Evolutionary conservation across 148 eudicot genomes (phyloP), one percentile per base, ranked within the genome.

Genomic region (Persicaria tinctoria): DNA sequence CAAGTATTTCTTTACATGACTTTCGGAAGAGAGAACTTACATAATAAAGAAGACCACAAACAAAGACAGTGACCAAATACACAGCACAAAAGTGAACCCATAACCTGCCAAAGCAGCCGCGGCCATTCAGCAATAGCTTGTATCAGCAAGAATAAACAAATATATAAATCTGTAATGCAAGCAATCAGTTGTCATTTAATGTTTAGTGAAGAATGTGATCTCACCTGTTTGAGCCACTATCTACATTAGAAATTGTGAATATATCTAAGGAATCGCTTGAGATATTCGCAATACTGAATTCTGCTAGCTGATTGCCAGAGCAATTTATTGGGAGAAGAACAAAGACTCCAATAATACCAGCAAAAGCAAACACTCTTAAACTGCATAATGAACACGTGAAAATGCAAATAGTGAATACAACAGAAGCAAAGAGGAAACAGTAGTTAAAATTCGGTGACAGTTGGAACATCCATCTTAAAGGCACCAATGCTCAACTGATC

Each of bases 301-400:
- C 64, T 69, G 77, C 81, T 78, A 91, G 85, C 80, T 84, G 88
- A 73, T 83, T 74, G 74, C 97, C 97, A 2, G 90, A 74, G 80
- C 85, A 85, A 80, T 91, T 89, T 51, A 91, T 82, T 68, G 97
- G 97, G 79, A 91, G 88, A 79, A 91, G 88, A 74, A 91, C 80
- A 73, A 91, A 87, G 79, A 91, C 70, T 70, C 93, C 97, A 72
- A 91, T 78, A 78, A 86, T 73, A 78, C 93, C 93, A 79, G 93
- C 88, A 72, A 87, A 77, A 53, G 82, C 46, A 73, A 89, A 87
- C 56, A 89, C 77, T 78, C 79, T 83, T 79, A 91, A 80, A 76
- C 97, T 91, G 96, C 87, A 84, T 45, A 76, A 1, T 47, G 27
- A 50, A 51, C 50, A 38, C n/a, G 27, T 23, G 6, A 32, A 63